Conservation (phyloP, 768 basidiomycete species). For the Cystobasidium ongulense region DNA sequence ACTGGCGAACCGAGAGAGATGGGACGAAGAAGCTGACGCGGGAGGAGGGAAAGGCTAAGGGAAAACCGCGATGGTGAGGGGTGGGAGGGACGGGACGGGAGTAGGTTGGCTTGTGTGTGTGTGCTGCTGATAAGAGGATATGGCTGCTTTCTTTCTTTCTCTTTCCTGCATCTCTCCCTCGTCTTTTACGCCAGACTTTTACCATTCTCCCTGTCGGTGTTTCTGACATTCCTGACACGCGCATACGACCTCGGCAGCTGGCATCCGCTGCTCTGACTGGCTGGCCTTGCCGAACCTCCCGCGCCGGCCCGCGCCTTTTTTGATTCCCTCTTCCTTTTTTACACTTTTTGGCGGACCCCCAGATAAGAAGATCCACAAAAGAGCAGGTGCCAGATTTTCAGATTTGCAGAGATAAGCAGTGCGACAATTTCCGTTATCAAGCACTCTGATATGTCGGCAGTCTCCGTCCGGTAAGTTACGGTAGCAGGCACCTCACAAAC, state of each 20-base stretch:
- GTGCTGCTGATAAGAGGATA: neutral
- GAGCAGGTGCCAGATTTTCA: neutral
- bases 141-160: neutral
- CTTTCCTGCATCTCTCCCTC: neutral
- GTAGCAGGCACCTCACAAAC: too few species aligned
- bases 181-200: neutral
- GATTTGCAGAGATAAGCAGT: neutral
- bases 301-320: neutral
- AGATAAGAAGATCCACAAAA: slow-evolving; percentile 2
- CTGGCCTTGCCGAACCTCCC: neutral
- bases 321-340: too few species aligned
- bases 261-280: too few species aligned
- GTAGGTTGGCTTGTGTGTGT: neutral
- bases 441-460: too few species aligned
- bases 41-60: neutral
- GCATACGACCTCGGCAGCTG: too few species aligned
- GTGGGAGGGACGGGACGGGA: neutral
- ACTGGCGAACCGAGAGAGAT: too few species aligned
- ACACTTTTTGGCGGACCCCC: slow-evolving; percentile 4
- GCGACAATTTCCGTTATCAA: neutral
- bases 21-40: neutral
- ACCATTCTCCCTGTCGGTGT: neutral
- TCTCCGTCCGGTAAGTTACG: too few species aligned
- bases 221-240: neutral
- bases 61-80: neutral